Evolutionary conservation across 768 basidiomycete species (phyloP).

Genomic region (Mycena metata): DNA sequence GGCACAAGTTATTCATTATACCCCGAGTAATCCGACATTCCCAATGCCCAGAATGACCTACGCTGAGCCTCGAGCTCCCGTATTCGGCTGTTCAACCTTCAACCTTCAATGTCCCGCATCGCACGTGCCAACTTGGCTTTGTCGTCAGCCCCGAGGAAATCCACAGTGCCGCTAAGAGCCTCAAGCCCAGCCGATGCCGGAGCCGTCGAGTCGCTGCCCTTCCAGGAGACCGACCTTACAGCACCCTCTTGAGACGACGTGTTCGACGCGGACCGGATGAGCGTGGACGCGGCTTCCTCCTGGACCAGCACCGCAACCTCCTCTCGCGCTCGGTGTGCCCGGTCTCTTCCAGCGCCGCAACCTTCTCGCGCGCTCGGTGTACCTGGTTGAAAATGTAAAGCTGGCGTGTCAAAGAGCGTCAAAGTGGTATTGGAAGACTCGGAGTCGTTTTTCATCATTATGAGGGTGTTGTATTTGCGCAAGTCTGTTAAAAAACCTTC

Average conservation of each 20-base stretch:
- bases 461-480: too few relatives aligned
- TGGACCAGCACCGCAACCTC: too few relatives aligned
- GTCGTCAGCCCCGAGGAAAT: background rate
- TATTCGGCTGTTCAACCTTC: too few relatives aligned
- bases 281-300: slow-evolving; percentile 5
- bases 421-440: slow-evolving; percentile 6
- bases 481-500: too few relatives aligned
- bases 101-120: too few relatives aligned
- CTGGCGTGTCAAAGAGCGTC: slow-evolving; percentile 26
- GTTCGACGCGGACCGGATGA: background rate
- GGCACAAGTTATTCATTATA: too few relatives aligned
- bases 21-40: background rate
- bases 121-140: background rate
- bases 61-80: background rate
- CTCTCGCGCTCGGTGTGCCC: too few relatives aligned
- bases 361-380: slow-evolving; percentile 14
- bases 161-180: background rate
- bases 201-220: background rate
- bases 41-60: slow-evolving; percentile 6
- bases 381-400: slow-evolving; percentile 31
- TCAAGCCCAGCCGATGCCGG: background rate
- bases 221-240: background rate
- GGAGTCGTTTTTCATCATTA: too few relatives aligned
- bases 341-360: slow-evolving; percentile 15
- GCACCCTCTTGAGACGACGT: background rate